Conservation (phyloP, 305 asterid genomes). For the Fraxinus albicans region DNA sequence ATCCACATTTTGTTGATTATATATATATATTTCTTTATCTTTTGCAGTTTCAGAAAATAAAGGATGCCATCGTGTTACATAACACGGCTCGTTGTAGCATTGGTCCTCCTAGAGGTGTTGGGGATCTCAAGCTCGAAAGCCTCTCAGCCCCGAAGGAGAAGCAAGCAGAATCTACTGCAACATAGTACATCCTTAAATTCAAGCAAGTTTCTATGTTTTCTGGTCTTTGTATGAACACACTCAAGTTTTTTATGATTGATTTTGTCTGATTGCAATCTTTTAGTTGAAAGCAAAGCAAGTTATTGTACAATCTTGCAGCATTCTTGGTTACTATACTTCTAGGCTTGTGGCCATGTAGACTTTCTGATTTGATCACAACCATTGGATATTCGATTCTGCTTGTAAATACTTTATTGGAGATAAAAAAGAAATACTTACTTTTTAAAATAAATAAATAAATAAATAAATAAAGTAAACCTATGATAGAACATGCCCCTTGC, state of each 20-base stretch:
- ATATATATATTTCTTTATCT: not conserved
- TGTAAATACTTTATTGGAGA: not conserved
- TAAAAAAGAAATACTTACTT: not conserved
- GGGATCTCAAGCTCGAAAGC: conserved; percentile 59
- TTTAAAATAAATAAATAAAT: too few relatives aligned
- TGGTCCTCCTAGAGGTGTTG: conserved; percentile 84
- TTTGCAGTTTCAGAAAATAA: conserved; percentile 76
- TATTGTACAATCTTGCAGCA: conserved; percentile 1
- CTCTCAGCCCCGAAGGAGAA: conserved; percentile 49
- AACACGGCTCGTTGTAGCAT: conserved; percentile 93
- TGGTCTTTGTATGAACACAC: conserved; percentile 13
- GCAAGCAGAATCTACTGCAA: conserved; percentile 43
- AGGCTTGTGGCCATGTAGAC: conserved; percentile 11
- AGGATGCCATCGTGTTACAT: conserved; percentile 76
- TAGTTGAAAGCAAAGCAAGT: conserved; percentile 11
- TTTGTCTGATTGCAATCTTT: conserved; percentile 28
- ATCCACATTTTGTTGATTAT: not conserved
- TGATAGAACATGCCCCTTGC: not conserved
- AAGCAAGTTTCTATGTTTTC: conserved; percentile 20
- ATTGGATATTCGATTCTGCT: not conserved
- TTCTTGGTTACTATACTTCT: not conserved
- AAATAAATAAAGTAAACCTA: too few relatives aligned
- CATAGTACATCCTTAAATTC: conserved; percentile 29
- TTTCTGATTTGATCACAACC: not conserved
- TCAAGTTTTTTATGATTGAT: conserved; percentile 13